Base-by-base conservation (phyloP, 2,329 filamentous ascomycete species). In the Ceratocystis cacaofunesta region DNA sequence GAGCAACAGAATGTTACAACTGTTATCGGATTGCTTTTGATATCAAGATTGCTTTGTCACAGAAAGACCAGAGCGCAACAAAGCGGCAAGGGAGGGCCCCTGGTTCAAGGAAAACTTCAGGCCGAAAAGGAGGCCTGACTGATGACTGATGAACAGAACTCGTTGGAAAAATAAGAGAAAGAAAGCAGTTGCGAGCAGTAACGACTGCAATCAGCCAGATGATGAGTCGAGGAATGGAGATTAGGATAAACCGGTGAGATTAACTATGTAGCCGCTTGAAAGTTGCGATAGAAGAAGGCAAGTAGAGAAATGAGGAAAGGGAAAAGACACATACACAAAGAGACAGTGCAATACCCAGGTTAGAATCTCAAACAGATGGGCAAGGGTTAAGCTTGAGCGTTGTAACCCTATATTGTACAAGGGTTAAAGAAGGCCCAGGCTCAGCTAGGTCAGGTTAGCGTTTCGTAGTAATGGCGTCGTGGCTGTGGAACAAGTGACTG, bases 271-370 rank as follows among this genome's bases (percentile, higher is more conserved):
- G 52, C 52, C 17, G 28, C 22, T 30, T 58, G 28, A 58, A 32
- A 10, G 52, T 36, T 32, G 17, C 52, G 52, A 58, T 58, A 30
- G 25, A n/a, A 58, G 17, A 58, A 32, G 25, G 7, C 25, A 25
- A 58, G n/a, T 7, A 25, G 25, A 58, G 10, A 15, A 25, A 28
- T 8, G 8, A 25, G 25, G 25, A 30, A 17, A 58, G 28, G 52
- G 52, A 58, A 58, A 58, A 58, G 52, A 58, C 52, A 58, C 52
- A 58, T 58, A 58, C 52, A 58, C 52, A 30, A 58, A 58, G 52
- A 32, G 36, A 41, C 32, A 10, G 32, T 36, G 32, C 32, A 17
- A 30, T 30, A 19, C 32, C 15, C 25, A 58, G 32, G 15, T 15
- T n/a, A 17, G 6, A 28, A 28, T n/a, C 30, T 32, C 25, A 52